phyloP scores from a whole-genome alignment of 768 basidiomycete genomes.

The Hortiboletus flavorubellus region DNA sequence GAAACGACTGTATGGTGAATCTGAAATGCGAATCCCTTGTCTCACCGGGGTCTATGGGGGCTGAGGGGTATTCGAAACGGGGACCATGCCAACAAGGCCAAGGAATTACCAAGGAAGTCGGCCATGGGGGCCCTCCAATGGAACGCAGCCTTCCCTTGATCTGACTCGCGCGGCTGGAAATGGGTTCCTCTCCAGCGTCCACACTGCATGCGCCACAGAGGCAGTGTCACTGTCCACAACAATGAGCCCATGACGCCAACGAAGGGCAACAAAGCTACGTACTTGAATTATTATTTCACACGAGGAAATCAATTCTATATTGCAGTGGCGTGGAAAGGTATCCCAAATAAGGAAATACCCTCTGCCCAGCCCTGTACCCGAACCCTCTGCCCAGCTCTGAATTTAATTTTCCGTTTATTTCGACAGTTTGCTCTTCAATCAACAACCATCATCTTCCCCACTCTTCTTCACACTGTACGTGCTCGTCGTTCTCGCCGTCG shows the following conservation, averaged over 20 bases:
- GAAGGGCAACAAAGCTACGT: neutral
- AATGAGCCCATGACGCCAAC: neutral
- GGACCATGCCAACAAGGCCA: constrained; percentile 20
- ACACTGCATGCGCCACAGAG: neutral
- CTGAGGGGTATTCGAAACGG: constrained; percentile 12
- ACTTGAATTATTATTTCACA: constrained; percentile 2
- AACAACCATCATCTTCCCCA: constrained; percentile 47
- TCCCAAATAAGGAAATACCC: constrained; percentile 26
- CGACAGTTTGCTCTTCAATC: constrained; percentile 40
- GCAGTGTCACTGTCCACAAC: neutral
- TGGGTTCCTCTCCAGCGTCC: neutral
- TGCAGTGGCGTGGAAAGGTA: constrained; percentile 25
- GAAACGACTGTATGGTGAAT: constrained; percentile 13
- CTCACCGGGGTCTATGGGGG: constrained; percentile 8
- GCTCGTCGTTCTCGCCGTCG: constrained; percentile 27
- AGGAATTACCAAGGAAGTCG: constrained; percentile 11
- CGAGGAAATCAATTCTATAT: constrained; percentile 5
- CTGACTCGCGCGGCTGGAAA: constrained; percentile 9
- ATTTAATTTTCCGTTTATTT: constrained; percentile 61
- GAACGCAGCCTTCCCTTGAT: neutral
- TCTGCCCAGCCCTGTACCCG: constrained; percentile 42
- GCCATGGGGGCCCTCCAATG: neutral
- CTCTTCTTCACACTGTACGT: constrained; percentile 43
- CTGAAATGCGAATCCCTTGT: constrained; percentile 19
- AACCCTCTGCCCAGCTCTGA: constrained; percentile 74